A percentile compares a stretch with the other conserved stretches of the same genome.
phyloP scores from a whole-genome alignment of 2,329 filamentous ascomycete species.

The Colletotrichum agaves region DNA sequence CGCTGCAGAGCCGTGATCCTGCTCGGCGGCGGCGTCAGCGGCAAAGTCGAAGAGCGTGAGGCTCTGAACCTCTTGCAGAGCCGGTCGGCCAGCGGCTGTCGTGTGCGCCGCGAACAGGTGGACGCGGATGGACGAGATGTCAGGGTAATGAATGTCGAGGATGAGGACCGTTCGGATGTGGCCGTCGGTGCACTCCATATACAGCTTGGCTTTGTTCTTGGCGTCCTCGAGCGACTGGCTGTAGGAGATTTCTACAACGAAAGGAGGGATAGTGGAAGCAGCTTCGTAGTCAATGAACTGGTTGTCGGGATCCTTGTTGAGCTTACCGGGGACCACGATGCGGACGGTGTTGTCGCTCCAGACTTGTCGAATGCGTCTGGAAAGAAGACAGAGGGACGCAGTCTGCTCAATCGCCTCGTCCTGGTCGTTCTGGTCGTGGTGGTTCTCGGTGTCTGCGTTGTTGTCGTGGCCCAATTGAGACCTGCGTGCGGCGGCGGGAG shows the following conservation, averaged over 20 bases:
- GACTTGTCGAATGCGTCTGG: not conserved
- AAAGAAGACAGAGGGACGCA: not conserved
- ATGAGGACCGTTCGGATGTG: not conserved
- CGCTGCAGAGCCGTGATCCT: not conserved
- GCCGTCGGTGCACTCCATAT: not conserved
- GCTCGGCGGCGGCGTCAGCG: not conserved
- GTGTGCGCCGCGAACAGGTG: not conserved
- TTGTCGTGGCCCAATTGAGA: no score
- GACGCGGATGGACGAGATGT: not conserved
- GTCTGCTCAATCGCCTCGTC: not conserved
- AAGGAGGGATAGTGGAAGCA: not conserved
- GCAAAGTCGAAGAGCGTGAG: not conserved
- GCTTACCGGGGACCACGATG: not conserved
- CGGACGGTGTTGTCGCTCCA: not conserved
- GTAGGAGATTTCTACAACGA: not conserved
- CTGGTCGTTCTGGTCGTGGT: no score
- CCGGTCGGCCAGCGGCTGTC: not conserved
- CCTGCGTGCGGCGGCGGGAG: no score
- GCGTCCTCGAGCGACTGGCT: not conserved
- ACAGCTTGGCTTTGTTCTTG: not conserved
- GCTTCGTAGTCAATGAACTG: not conserved
- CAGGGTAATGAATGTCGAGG: not conserved
- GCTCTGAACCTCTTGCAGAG: not conserved
- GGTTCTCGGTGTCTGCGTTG: no score
- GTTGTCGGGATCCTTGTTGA: not conserved